These are phyloP conservation scores for Lactifluus echinatus DNA, from an alignment of 768 basidiomycete genomes.

Conservation along the genomic window DNA sequence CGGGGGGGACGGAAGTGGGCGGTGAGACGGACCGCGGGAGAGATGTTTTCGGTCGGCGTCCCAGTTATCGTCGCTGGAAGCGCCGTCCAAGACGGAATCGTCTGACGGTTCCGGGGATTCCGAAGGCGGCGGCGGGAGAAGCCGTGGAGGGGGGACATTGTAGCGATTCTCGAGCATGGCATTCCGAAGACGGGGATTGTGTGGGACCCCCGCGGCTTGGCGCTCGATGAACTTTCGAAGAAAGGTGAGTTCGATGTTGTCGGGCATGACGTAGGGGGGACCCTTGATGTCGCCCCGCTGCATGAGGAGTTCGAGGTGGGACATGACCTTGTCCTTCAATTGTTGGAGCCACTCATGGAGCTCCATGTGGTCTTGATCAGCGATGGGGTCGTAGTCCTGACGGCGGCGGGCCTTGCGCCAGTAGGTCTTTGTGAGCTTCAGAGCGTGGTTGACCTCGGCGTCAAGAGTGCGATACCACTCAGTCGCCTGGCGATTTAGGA, in stretches of 20 bases:
- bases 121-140: conserved; percentile 4
- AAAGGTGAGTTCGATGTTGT: conserved; percentile 68
- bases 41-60: conserved; percentile 11
- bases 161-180: conserved; percentile 15
- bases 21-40: conserved; percentile 7
- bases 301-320: conserved; percentile 78
- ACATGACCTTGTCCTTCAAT: conserved; percentile 84
- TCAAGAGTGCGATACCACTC: conserved; percentile 80
- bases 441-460: conserved; percentile 67
- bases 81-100: conserved; percentile 14
- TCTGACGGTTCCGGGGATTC: conserved; percentile 20
- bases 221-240: conserved; percentile 77
- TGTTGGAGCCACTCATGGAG: conserved; percentile 83
- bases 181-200: conserved; percentile 66
- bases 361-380: conserved; percentile 86
- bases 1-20: not conserved
- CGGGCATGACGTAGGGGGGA: conserved; percentile 74
- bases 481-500: conserved; percentile 64
- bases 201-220: conserved; percentile 63
- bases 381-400: conserved; percentile 77
- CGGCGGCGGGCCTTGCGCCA: conserved; percentile 71
- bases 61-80: conserved; percentile 15
- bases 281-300: conserved; percentile 83
- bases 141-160: conserved; percentile 3
- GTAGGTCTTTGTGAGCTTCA: conserved; percentile 79